Evolutionary conservation across 2,329 filamentous ascomycete species (phyloP), one percentile per base, ranked within the genome.

Genomic region (Fusarium coffeatum): DNA sequence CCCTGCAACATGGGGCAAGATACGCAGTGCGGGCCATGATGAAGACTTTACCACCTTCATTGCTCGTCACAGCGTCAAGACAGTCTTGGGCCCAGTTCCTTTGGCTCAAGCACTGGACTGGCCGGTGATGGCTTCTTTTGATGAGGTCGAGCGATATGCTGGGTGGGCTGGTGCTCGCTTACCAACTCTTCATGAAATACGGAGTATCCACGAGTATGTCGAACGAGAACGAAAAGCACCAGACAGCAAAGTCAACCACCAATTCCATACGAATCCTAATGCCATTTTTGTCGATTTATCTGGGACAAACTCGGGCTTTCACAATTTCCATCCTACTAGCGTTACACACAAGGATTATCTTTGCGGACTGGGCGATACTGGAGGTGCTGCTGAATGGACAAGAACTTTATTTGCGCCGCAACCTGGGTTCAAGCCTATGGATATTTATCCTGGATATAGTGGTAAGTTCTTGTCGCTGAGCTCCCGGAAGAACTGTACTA

Each of bases 401-500:
- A 47, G 48, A 7, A 28, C 45, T 4, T 5, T 56, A 5, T 55
- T 72, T 18, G 30, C 37, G 1, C 57, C 65, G 1, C 69, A 70
- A 5, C 69, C 61, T 20, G 40, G 25, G 0, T 70, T 72, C 13
- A 72, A 70, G 12, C 54, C 63, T 1, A 65, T 70, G 64, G 27
- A 55, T 32, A 71, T 65, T 16, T 68, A 71, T 55, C 68, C 68
- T 3, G 64, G 59, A 16, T 70, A 70, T 12, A 71, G 68, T 27
- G 58, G 67, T 60, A 13, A 45, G 45, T 28, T 25, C 11, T 20
- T 5, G 2, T 8, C 25, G 10, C 20, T 22, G 2, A 15, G 5
- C 1, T 11, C 15, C 3, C 1, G 3, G 11, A 3, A 3, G 13
- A 6, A 2, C 0, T 8, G 5, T 16, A 8, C 32, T 64, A 18